Evolutionary conservation across 2,329 filamentous ascomycete species (phyloP).

Genomic region (Exophiala oligosperma): DNA sequence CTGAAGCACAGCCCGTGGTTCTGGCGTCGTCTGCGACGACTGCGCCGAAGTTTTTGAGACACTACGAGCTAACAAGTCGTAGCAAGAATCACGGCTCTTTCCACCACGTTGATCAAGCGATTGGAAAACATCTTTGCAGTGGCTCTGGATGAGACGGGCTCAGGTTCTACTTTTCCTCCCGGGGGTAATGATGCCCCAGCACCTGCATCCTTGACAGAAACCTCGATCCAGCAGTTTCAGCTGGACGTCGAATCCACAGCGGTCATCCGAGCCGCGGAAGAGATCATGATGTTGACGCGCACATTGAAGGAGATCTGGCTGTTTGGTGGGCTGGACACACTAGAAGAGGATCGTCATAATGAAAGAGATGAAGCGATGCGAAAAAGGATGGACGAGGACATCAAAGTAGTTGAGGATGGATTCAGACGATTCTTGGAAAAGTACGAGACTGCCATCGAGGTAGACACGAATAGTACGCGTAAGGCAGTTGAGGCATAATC

Average conservation of each 20-base stretch:
- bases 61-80: neutral
- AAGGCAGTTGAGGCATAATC: neutral
- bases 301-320: slow-evolving; percentile 68
- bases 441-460: slow-evolving; percentile 18
- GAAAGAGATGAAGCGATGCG: slow-evolving; percentile 40
- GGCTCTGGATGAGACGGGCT: slow-evolving; percentile 15
- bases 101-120: slow-evolving; percentile 25
- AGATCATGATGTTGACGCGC: slow-evolving; percentile 60
- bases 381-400: slow-evolving; percentile 47
- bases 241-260: slow-evolving; percentile 54
- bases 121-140: slow-evolving; percentile 27
- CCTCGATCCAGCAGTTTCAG: slow-evolving; percentile 58
- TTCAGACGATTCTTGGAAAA: slow-evolving; percentile 23
- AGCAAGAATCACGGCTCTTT: slow-evolving; percentile 26
- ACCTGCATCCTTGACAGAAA: slow-evolving; percentile 44
- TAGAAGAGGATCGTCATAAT: slow-evolving; percentile 43
- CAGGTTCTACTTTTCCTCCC: slow-evolving; percentile 1
- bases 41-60: neutral
- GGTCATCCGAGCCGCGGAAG: slow-evolving; percentile 62
- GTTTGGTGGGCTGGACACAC: slow-evolving; percentile 63
- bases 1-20: neutral
- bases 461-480: neutral
- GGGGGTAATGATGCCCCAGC: neutral
- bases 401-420: slow-evolving; percentile 40
- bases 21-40: neutral